Base-by-base conservation (phyloP, 2,329 filamentous ascomycete species). In the Periconia sp. region DNA sequence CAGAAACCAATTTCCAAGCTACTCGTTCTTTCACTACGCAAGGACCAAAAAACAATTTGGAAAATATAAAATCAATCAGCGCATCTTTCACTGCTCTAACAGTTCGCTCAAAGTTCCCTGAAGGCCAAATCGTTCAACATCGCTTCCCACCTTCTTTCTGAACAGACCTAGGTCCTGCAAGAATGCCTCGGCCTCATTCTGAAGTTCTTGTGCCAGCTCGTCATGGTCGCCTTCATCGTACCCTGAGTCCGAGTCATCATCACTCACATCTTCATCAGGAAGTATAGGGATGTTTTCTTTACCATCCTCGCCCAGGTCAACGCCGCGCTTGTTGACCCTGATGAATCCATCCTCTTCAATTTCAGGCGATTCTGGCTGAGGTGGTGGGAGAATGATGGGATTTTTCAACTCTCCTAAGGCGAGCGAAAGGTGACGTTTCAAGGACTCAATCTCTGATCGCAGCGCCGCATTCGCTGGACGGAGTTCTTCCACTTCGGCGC, bases 381-480 rank as follows among this genome's bases (percentile, higher is more conserved):
- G 62, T 65, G 68, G 66, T 7, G 79, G 79, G 31, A 81, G 56
- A 30, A 91, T 87, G 59, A 99, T 97, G 0, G 94, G 94, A 69
- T 97, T 97, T 79, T 91, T 93, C 63, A 97, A 76, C 68, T 91
- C 92, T 49, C 86, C 84, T 19, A 97, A 81, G 1, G 92, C 93
- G 48, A 99, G 84, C 65, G 90, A 91, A 47, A 99, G 79, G 74
- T 99, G 94, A 55, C 94, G 81, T 57, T 92, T 83, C 64, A 97
- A 76, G 0, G 92, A 90, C 68, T 97, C 93, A 58, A 96, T 97
- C 78, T 99, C 78, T 31, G 68, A 66, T 30, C 65, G 68, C 19
- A 81, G 86, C 1, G 90, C 92, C 72, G 90, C 60, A 53, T 78
- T 79, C 52, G 66, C 60, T 3, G 78, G 78, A 10, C 77, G 66